phyloP scores from a whole-genome alignment of 345 rosid genomes.

The Salix arbutifolia region DNA sequence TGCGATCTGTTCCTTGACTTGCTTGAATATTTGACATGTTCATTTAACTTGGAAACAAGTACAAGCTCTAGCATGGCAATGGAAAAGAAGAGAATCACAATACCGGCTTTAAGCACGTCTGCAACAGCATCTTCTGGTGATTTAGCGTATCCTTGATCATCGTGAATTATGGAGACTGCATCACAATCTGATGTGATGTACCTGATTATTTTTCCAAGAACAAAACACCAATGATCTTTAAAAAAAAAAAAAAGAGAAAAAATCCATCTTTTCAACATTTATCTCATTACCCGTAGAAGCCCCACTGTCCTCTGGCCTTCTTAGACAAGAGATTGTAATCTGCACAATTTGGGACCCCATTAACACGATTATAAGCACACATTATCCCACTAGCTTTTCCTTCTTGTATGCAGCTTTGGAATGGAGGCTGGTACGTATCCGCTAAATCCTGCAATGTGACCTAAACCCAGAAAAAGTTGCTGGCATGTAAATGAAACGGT shows the following conservation, averaged over 20 bases:
- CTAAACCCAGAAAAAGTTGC: conserved; percentile 1
- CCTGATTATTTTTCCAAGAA: conserved; percentile 32
- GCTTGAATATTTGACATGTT: not conserved
- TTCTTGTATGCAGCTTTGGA: conserved; percentile 24
- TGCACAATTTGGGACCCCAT: conserved; percentile 34
- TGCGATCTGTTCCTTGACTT: not conserved
- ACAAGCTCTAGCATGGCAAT: not conserved
- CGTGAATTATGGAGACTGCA: conserved; percentile 63
- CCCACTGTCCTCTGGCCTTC: conserved; percentile 58
- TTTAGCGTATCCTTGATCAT: conserved; percentile 57
- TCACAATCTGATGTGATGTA: conserved; percentile 77
- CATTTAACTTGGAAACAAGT: not conserved
- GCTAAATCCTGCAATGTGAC: conserved; percentile 28
- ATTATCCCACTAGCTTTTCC: conserved; percentile 31
- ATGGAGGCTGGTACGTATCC: conserved; percentile 30
- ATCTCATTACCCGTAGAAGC: conserved; percentile 55
- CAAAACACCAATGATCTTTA: not conserved
- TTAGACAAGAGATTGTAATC: conserved; percentile 24
- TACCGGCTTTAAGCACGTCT: conserved; percentile 80
- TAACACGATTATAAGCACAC: conserved; percentile 31
- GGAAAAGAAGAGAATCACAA: not conserved
- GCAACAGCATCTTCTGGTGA: conserved; percentile 79
- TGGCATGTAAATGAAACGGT: not conserved
- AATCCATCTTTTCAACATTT: not conserved
- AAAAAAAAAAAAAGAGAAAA: no score